Percentiles rank a stretch among this genome's conserved stretches.
Conservation (phyloP, 202 grass and related monocot genomes). For the Alloteropsis angusta region DNA sequence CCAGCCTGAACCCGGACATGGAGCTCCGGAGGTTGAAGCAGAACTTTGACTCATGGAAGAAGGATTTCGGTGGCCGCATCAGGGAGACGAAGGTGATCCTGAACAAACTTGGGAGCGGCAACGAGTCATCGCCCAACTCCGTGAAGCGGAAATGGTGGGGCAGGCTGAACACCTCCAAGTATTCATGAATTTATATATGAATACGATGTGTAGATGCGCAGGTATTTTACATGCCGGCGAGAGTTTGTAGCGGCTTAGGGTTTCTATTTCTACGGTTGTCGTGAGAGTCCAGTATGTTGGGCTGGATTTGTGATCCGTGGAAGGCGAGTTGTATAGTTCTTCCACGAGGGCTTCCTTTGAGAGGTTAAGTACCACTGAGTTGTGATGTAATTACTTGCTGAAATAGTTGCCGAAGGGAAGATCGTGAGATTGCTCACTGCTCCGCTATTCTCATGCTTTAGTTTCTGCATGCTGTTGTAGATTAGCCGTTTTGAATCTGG, state of each 20-base stretch:
- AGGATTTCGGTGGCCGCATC: conserved; percentile 64
- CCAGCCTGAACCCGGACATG: conserved; percentile 73
- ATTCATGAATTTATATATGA: conserved; percentile 34
- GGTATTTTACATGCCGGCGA: conserved; percentile 28
- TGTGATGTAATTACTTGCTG: conserved; percentile 59
- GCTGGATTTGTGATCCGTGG: conserved; percentile 41
- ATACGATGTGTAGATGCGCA: conserved; percentile 2
- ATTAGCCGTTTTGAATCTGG: background rate
- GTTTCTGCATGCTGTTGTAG: background rate
- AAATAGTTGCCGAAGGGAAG: conserved; percentile 10
- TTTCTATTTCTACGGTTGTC: background rate
- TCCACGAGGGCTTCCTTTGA: conserved; percentile 32
- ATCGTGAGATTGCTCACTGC: conserved; percentile 29
- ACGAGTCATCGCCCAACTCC: conserved; percentile 50
- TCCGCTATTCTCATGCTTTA: background rate
- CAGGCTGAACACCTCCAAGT: conserved; percentile 70
- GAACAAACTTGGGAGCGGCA: conserved; percentile 56
- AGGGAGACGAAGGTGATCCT: conserved; percentile 78
- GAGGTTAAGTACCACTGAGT: conserved; percentile 19
- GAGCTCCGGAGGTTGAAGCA: conserved; percentile 75
- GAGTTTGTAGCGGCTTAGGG: conserved; percentile 16
- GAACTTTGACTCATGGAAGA: conserved; percentile 83
- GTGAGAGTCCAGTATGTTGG: conserved; percentile 35
- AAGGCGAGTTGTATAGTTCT: conserved; percentile 46
- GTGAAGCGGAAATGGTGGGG: conserved; percentile 84